phyloP scores from a whole-genome alignment of 352 stramenopile genomes.

The Globisporangium alternatum region DNA sequence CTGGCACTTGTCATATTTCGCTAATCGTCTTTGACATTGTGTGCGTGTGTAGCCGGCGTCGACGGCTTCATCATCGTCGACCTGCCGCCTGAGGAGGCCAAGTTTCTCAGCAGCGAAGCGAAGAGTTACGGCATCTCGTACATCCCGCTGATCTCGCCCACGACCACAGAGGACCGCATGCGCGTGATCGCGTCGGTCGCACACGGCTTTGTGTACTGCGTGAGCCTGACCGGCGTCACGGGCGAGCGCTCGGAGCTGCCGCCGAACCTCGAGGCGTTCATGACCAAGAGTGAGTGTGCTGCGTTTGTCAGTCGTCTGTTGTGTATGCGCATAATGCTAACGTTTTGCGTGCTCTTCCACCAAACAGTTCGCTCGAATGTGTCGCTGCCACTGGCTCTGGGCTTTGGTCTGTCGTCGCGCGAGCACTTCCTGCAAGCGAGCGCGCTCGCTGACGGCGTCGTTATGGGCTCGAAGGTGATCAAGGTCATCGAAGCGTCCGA shows the following conservation, averaged over 20 bases:
- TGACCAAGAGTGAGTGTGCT: constrained; percentile 64
- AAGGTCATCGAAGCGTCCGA: constrained; percentile 78
- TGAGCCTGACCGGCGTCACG: constrained; percentile 92
- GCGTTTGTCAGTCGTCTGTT: neutral
- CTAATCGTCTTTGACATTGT: constrained; percentile 23
- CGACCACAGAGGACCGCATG: constrained; percentile 95
- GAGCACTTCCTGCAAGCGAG: constrained; percentile 91
- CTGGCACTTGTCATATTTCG: neutral
- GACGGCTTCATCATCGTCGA: constrained; percentile 99
- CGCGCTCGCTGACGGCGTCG: constrained; percentile 88
- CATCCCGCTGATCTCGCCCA: constrained; percentile 97
- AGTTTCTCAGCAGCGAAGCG: constrained; percentile 88
- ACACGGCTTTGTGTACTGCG: constrained; percentile 86
- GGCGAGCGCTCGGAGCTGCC: constrained; percentile 90
- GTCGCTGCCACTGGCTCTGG: constrained; percentile 91
- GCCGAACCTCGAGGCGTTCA: constrained; percentile 92
- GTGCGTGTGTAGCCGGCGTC: constrained; percentile 61
- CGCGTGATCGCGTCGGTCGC: constrained; percentile 64
- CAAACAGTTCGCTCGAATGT: constrained; percentile 77
- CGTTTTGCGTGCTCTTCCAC: constrained; percentile 9
- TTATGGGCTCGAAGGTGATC: constrained; percentile 88
- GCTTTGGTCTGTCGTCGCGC: constrained; percentile 96
- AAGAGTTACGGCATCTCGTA: constrained; percentile 91
- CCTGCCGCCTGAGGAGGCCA: constrained; percentile 94
- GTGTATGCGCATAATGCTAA: neutral